Evolutionary conservation across 441 rosid species (phyloP), one percentile per base, ranked within the genome.

Genomic region (Melianthus villosus): DNA sequence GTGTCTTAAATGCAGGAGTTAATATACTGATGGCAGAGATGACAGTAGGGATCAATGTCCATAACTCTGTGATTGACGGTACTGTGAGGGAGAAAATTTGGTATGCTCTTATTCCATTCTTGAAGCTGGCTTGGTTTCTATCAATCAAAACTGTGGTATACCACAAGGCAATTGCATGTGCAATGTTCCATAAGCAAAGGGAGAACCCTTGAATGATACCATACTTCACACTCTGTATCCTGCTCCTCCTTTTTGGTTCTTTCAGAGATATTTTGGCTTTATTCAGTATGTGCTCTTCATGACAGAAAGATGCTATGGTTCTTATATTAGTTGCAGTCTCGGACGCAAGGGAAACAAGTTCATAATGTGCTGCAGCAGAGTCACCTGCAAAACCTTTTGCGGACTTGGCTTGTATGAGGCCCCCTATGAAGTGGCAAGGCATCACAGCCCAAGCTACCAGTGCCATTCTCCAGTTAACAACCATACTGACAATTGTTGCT

Each of bases 391-490:
- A 78, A 23, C 82, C 89, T 66, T 65, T 65, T 44, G 80, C 76
- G 14, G 69, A 70, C 34, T 62, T 79, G 54, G 80, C 80, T 54
- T 75, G 83, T 48, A 78, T 64, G 22, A 75, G 48, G 48, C 82
- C 89, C 5, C 89, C 80, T 13, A 78, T 69, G 70, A 78, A 78
- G 62, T 78, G 83, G 63, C 80, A 72, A 23, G 89, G 89, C 89
- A 78, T 78, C 52, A 78, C 83, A n/a, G 89, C 89, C 89, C 80
- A 75, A 35, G 82, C 72, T 34, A 75, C 83, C 20, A 75, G 67
- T 12, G 44, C 71, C 89, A 78, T 78, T 47, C 74, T 69, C 80
- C 82, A 75, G 48, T 65, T 26, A 10, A 55, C 80, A 14, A 26
- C 2, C 57, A 69, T 37, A 64, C 82, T 78, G 35, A 74, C 82